A percentile compares a stretch with the other conserved stretches of the same genome.
Conservation (phyloP, 352 stramenopile genomes). For the Aphanomyces cochlioides region DNA sequence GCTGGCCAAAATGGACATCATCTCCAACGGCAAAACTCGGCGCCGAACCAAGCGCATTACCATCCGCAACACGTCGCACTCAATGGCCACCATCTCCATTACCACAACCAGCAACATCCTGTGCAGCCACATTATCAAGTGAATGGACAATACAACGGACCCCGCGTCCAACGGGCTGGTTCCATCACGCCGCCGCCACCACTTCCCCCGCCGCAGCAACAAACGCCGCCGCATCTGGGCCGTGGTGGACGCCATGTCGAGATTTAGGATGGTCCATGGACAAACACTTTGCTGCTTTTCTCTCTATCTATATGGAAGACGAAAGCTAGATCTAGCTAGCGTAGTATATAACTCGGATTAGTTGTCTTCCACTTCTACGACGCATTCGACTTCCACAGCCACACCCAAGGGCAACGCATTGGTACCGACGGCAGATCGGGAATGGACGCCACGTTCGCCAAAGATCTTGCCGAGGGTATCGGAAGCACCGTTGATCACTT, state of each 20-base stretch:
- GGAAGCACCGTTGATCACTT: slow-evolving; percentile 94
- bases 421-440: slow-evolving; percentile 94
- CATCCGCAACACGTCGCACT: not conserved
- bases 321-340: not conserved
- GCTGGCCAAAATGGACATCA: not conserved
- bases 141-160: not conserved
- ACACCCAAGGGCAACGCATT: slow-evolving; percentile 96
- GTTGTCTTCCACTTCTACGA: slow-evolving; percentile 91
- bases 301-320: not conserved
- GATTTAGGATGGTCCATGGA: not conserved
- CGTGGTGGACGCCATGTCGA: slow-evolving; percentile 1
- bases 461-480: slow-evolving; percentile 92
- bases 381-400: slow-evolving; percentile 95
- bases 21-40: not conserved
- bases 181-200: slow-evolving; percentile 7
- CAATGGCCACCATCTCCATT: not conserved
- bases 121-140: not conserved
- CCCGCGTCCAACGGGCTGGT: slow-evolving; percentile 1
- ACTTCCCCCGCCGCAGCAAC: slow-evolving; percentile 3
- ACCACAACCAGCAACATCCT: not conserved
- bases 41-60: not conserved
- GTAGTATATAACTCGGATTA: slow-evolving; percentile 5
- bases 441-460: slow-evolving; percentile 84
- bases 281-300: no score
- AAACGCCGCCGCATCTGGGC: not conserved